Conservation (phyloP, 441 rosid genomes). For the Croton setiger region DNA sequence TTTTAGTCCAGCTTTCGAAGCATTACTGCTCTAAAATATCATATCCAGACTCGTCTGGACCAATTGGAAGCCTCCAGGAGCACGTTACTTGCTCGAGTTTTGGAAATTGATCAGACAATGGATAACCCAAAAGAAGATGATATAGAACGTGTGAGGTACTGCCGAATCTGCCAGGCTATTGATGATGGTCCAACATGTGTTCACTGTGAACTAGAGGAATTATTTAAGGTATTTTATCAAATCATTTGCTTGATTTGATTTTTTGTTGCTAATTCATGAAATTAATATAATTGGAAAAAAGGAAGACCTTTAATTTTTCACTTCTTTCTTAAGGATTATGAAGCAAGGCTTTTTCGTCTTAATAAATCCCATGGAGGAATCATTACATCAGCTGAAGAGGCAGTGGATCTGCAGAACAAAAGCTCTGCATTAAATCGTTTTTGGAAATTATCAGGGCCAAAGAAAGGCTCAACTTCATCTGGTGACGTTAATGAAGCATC, state of each 20-base stretch:
- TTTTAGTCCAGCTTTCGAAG: slow-evolving; percentile 62
- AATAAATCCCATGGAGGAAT: slow-evolving; percentile 67
- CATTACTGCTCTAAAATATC: slow-evolving; percentile 68
- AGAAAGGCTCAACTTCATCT: slow-evolving; percentile 37
- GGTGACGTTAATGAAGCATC: slow-evolving; percentile 39
- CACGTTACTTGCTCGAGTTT: slow-evolving; percentile 53
- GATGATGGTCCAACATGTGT: slow-evolving; percentile 83
- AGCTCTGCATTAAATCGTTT: slow-evolving; percentile 80
- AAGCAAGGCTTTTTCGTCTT: slow-evolving; percentile 87
- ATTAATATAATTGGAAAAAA: too few species aligned
- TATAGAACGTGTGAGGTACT: slow-evolving; percentile 67
- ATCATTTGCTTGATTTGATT: slow-evolving; percentile 18
- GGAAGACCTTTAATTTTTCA: slow-evolving; percentile 7
- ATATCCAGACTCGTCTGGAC: slow-evolving; percentile 82
- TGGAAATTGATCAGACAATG: slow-evolving; percentile 81
- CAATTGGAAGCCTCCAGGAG: slow-evolving; percentile 66
- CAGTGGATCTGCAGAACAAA: slow-evolving; percentile 69
- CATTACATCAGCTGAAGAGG: slow-evolving; percentile 81
- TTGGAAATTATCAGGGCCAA: slow-evolving; percentile 57
- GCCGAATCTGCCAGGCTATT: slow-evolving; percentile 61
- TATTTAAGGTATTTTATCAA: slow-evolving; percentile 63
- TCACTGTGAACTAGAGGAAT: slow-evolving; percentile 83
- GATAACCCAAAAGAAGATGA: slow-evolving; percentile 78
- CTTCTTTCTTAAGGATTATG: slow-evolving; percentile 58
- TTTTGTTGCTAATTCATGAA: neutral